Conservation (phyloP, 225 moss, liverwort and hornwort genomes). For the Anthoceros angustus region DNA sequence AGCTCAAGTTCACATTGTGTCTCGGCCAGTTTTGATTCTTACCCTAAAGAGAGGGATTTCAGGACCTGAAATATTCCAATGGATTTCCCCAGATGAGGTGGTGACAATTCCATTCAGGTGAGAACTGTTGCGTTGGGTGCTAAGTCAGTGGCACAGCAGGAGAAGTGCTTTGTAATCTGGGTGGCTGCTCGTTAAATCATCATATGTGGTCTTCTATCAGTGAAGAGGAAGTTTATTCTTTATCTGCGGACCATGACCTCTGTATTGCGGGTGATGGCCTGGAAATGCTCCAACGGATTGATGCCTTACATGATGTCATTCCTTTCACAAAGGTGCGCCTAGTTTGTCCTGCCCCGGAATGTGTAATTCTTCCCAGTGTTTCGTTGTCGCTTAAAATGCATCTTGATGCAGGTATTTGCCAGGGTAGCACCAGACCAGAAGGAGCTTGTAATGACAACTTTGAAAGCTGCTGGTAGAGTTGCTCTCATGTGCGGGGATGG, state of each 20-base stretch:
- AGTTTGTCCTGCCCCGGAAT: not conserved
- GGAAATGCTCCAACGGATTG: constrained; percentile 64
- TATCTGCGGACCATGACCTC: constrained; percentile 57
- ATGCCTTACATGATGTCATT: constrained; percentile 58
- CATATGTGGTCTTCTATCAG: constrained; percentile 10
- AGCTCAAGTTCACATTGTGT: constrained; percentile 73
- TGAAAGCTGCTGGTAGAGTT: constrained; percentile 70
- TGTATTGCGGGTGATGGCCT: constrained; percentile 91
- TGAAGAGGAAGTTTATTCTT: constrained; percentile 45
- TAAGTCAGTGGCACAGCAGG: no score
- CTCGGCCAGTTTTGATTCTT: constrained; percentile 64
- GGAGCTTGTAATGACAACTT: constrained; percentile 70
- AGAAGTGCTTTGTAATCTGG: not conserved
- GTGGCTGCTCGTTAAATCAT: no score
- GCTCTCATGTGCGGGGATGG: constrained; percentile 99
- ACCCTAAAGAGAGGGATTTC: constrained; percentile 34
- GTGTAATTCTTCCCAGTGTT: not conserved
- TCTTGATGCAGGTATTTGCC: constrained; percentile 57
- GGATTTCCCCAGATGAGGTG: constrained; percentile 85
- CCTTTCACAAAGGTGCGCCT: constrained; percentile 62
- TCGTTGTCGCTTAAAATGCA: not conserved
- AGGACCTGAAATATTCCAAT: constrained; percentile 38
- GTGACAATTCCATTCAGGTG: constrained; percentile 49
- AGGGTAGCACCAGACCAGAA: constrained; percentile 98
- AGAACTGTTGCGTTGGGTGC: constrained; percentile 3